Evolutionary conservation across 768 basidiomycete genomes (phyloP), one percentile per base, ranked within the genome.

Genomic region (Leccinum longicurvipes): DNA sequence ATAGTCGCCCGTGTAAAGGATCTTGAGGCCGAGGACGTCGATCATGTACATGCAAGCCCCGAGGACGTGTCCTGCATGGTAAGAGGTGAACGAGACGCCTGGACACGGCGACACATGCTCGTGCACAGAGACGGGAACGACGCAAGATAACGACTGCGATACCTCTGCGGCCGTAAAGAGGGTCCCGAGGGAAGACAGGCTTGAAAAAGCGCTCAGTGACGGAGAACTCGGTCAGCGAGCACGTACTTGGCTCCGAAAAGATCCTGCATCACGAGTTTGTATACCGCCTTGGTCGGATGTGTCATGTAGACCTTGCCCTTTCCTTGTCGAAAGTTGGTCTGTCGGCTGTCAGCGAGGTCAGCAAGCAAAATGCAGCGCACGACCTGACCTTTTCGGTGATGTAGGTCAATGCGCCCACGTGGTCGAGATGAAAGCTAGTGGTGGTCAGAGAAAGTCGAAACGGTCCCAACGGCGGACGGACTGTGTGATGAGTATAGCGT

Each of bases 271-370:
- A 98, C 93, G 70, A 95, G 91, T 60, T 93, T 93, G 76, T 98
- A 94, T 49, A 98, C 82, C 3, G 93, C 95, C 73, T 98, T 99
- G 11, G 96, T 99, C 2, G 96, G 93, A 72, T 94, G 92, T 3
- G 96, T 98, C 96, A 98, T 99, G 75, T 98, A 99, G 9, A 98
- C 93, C 64, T 95, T 96, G 19, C 96, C 96, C 55, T 87, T 88
- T 19, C 96, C 96, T 68, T 97, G 92, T 67, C 84, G 78, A 71
- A 99, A 98, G 73, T 97, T 98, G n/a, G 96, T 98, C 96, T 98
- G 61, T 27, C 8, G 36, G 32, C 8, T 21, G 42, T 42, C 10
- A 57, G 52, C 24, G 51, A 54, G n/a, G n/a, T 14, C 25, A 17
- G 51, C 6, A 24, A 3, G 31, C 15, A 17, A 19, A n/a, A 47